Evolutionary conservation across 2,329 filamentous ascomycete genomes (phyloP).

Genomic region (Trichoderma sp.): DNA sequence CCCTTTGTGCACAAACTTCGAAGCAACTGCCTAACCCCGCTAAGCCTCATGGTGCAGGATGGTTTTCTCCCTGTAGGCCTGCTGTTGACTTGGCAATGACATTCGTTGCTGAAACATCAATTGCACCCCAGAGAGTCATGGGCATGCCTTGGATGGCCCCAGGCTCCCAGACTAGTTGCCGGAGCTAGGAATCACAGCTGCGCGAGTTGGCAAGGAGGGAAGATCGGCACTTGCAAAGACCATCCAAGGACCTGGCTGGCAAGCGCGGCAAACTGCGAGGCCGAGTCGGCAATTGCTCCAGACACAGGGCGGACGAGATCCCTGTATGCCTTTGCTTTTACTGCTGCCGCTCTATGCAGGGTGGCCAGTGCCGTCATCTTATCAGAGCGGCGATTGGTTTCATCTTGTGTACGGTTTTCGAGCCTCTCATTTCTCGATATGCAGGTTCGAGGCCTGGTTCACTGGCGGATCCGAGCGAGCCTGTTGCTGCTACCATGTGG

Average conservation of each 20-base stretch:
- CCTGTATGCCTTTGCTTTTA: background rate
- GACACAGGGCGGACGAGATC: background rate
- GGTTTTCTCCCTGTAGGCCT: conserved; percentile 2
- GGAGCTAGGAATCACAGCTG: background rate
- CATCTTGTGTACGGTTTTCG: background rate
- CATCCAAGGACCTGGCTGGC: conserved; percentile 1
- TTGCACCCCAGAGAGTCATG: background rate
- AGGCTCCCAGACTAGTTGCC: no score
- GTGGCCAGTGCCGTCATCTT: conserved; percentile 14
- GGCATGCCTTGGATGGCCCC: background rate
- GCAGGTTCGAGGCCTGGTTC: background rate
- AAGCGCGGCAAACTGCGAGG: background rate
- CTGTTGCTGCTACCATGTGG: conserved; percentile 3
- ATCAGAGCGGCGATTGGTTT: conserved; percentile 9
- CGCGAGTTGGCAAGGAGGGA: background rate
- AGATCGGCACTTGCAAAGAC: background rate
- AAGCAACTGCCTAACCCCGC: background rate
- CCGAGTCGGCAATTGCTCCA: background rate
- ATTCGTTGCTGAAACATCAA: conserved; percentile 28
- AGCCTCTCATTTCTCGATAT: background rate
- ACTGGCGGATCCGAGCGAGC: background rate
- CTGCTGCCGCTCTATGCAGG: conserved; percentile 4
- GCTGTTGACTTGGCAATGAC: conserved; percentile 27
- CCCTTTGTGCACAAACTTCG: background rate
- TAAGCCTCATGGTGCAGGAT: conserved; percentile 2